These are phyloP conservation scores for Amyloporia xantha DNA, from an alignment of 768 basidiomycete genomes.

Conservation along the genomic window DNA sequence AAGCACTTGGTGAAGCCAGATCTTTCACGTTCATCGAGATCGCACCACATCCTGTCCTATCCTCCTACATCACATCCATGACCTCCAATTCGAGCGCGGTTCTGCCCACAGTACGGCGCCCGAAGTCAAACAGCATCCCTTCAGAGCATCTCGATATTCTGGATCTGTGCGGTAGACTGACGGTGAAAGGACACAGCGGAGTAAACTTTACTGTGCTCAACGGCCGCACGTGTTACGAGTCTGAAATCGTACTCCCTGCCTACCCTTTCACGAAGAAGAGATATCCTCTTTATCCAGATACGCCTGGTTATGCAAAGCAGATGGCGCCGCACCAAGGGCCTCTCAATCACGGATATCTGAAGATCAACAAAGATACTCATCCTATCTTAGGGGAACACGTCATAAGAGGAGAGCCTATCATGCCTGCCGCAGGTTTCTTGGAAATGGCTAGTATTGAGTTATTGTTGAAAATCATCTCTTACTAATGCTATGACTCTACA, in stretches of 20 bases:
- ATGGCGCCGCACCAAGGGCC: slow-evolving; percentile 27
- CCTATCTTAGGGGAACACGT: slow-evolving; percentile 38
- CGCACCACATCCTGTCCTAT: slow-evolving; percentile 33
- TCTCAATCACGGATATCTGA: slow-evolving; percentile 29
- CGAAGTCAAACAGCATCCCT: slow-evolving; percentile 15
- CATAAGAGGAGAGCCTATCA: slow-evolving; percentile 37
- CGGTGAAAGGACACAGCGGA: slow-evolving; percentile 23
- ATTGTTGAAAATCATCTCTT: no score
- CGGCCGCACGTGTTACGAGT: slow-evolving; percentile 1
- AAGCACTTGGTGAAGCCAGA: slow-evolving; percentile 8
- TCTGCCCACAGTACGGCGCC: slow-evolving; percentile 23
- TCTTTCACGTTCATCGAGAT: slow-evolving; percentile 31
- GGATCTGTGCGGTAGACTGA: slow-evolving; percentile 23
- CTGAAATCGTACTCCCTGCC: neutral
- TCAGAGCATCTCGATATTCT: slow-evolving; percentile 24
- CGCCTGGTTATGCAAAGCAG: slow-evolving; percentile 14
- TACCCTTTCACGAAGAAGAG: slow-evolving; percentile 28
- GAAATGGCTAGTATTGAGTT: slow-evolving; percentile 33
- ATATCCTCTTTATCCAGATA: slow-evolving; percentile 17
- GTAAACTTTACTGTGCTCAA: slow-evolving; percentile 29
- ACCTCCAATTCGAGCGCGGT: slow-evolving; percentile 16
- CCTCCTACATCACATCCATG: slow-evolving; percentile 26
- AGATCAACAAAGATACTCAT: slow-evolving; percentile 31
- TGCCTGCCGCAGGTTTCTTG: slow-evolving; percentile 40
- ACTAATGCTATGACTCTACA: slow-evolving; percentile 7